Evolutionary conservation across 2,329 filamentous ascomycete genomes (phyloP).

Genomic region (Leptoxyphium fumago): DNA sequence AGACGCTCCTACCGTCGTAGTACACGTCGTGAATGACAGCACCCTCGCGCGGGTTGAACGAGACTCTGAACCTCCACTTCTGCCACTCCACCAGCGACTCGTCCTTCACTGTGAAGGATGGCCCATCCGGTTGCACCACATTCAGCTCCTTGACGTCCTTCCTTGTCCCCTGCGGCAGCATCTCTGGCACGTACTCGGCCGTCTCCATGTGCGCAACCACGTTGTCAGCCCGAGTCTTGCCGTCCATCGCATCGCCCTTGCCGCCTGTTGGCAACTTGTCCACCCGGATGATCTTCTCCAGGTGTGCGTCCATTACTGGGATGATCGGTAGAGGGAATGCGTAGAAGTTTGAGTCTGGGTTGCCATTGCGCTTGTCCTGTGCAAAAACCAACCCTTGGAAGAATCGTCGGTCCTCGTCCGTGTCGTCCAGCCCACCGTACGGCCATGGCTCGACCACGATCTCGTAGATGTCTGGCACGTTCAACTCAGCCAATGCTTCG

Average conservation of each 20-base stretch:
- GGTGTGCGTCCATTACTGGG: constrained; percentile 17
- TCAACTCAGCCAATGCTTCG: constrained; percentile 14
- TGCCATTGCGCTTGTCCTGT: constrained; percentile 25
- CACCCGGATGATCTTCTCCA: constrained; percentile 16
- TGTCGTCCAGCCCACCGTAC: constrained; percentile 15
- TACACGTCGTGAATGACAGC: constrained; percentile 52
- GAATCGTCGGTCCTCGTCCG: constrained; percentile 15
- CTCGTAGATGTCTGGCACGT: constrained; percentile 16
- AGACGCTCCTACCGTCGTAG: constrained; percentile 39
- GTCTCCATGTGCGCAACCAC: constrained; percentile 8
- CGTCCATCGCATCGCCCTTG: constrained; percentile 17
- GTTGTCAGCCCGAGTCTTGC: constrained; percentile 23
- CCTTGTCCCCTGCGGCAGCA: constrained; percentile 18
- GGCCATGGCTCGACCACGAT: constrained; percentile 19
- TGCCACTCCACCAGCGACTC: constrained; percentile 40
- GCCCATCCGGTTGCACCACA: constrained; percentile 55
- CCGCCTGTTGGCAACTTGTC: constrained; percentile 18
- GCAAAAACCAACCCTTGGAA: constrained; percentile 20
- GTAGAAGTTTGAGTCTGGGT: constrained; percentile 23
- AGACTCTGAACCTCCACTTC: constrained; percentile 48
- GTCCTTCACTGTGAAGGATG: constrained; percentile 45
- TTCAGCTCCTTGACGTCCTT: constrained; percentile 50
- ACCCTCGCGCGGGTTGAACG: constrained; percentile 49
- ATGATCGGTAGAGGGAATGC: constrained; percentile 18
- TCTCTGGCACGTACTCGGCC: constrained; percentile 34